Evolutionary conservation across 2,329 filamentous ascomycete species (phyloP), one percentile per base, ranked within the genome.

Genomic region (Dothideomycetes sp.): DNA sequence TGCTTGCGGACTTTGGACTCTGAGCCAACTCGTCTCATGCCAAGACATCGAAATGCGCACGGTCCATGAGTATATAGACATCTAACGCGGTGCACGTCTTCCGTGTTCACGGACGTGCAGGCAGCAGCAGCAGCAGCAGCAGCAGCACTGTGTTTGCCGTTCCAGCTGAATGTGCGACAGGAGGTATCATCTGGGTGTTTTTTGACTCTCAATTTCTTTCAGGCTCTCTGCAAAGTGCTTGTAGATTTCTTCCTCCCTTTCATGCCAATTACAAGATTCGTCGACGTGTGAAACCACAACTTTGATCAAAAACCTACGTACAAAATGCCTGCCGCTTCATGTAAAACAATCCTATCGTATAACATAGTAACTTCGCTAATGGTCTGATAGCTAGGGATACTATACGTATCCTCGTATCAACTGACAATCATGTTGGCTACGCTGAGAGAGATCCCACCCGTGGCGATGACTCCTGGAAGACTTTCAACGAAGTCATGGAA

Each of bases 401-500:
- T 0, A 95, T 98, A 56, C 85, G 86, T 49, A 91, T 98, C 50
- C 78, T 98, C 25, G 74, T 98, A 45, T 82, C 91, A 27, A 96
- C 89, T 12, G 91, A 98, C 61, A 96, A 93, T 53, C 91, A 98
- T 82, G 91, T 98, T 46, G 91, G 91, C 38, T 96, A 87, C 63
- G 84, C 86, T 57, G 91, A 98, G 64, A 80, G 88, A 53, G 88
- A 98, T 61, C 77, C 85, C 1, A 84, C 91, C 46, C 85, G 91
- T n/a, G 89, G 88, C 49, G 85, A 96, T 59, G 91, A 98, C 61
- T 95, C 87, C 64, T 96, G 89, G 88, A 82, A 80, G 58, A 86
- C 82, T 3, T 98, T 98, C 65, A 83, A 98, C 59, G 91, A 98
- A 63, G 78, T 95, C 47, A 86, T 98, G 82, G 82, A 79, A 49